Base-by-base conservation (phyloP, 192 early-diverging fungal species). In the Entophlyctis helioformis region DNA sequence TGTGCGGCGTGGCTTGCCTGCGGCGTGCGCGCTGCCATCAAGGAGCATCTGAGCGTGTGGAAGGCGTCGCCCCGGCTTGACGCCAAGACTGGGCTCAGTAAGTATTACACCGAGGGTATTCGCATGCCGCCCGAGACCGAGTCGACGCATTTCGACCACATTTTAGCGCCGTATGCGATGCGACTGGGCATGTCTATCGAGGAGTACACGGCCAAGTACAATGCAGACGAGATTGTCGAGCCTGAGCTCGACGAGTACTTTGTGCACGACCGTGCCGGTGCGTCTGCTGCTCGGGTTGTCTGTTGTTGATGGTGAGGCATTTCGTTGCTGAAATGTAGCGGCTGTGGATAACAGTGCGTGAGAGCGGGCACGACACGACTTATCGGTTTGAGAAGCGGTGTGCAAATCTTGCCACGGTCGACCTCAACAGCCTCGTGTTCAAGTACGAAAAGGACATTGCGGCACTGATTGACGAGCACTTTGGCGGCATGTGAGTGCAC, bases 61-160 rank as follows among this genome's bases (percentile, higher is more conserved):
- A 83, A 87, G 74, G 50, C 69, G 15, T 59, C 53, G 31, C 91
- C 88, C 29, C 72, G 96, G 5, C 57, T 83, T 22, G 88, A 98
- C 52, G 45, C 56, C 15, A 60, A 54, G 23, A 82, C 84, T 0
- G 87, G 87, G 4, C 59, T 98, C 34, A 80, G 77, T 36, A 82
- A 87, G 53, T 98, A 78, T 62, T 74, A 84, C 49, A 80, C 91
- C 10, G 88, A 83, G 41, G 91, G 96, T 16, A 55, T 85, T 19
- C 91, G 96, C 25, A 89, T 98, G 68, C 96, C 96, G 35, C 96
- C 96, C 0, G 96, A 98, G 67, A 98, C 96, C 1, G 96, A 98
- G 65, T 25, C 42, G 16, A 39, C 39, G 3, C 71, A 69, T 44
- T 69, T 69, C 38, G 81, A 86, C 61, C 86, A 91, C 55, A 78